Conservation (phyloP, 2,329 filamentous ascomycete species). For the Periconia sp. region DNA sequence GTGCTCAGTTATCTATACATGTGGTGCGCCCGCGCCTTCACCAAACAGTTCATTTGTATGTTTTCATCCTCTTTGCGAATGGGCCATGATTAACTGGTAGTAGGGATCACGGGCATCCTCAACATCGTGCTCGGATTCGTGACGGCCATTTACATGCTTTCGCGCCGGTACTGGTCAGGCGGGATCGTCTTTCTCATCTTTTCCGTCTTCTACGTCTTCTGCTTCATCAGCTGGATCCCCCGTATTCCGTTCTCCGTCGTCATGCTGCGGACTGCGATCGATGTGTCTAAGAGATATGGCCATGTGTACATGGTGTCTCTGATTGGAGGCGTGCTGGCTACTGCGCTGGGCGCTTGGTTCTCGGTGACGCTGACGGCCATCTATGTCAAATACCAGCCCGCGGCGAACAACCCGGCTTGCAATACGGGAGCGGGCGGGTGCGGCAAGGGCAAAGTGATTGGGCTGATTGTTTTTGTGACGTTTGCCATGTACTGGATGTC, state of each 20-base stretch:
- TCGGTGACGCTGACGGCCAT: conserved; percentile 82
- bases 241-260: conserved; percentile 89
- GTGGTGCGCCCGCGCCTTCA: conserved; percentile 72
- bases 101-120: conserved; percentile 59
- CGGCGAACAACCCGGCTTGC: conserved; percentile 58
- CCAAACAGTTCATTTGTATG: conserved; percentile 82
- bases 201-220: conserved; percentile 74
- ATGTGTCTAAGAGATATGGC: conserved; percentile 79
- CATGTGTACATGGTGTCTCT: conserved; percentile 85
- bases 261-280: conserved; percentile 84
- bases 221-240: conserved; percentile 82
- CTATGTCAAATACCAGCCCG: conserved; percentile 79
- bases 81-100: neutral
- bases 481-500: conserved; percentile 94
- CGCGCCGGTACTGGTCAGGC: conserved; percentile 73
- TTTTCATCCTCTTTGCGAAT: neutral
- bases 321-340: conserved; percentile 75
- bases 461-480: conserved; percentile 81
- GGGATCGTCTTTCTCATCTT: conserved; percentile 88
- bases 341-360: conserved; percentile 82
- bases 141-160: conserved; percentile 84
- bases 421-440: conserved; percentile 61
- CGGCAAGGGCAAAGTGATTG: conserved; percentile 75
- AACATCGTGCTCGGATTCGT: conserved; percentile 84
- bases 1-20: conserved; percentile 78